Base-by-base conservation (phyloP, 495 filamentous ascomycete species). In the Beverwykella pulmonaria region DNA sequence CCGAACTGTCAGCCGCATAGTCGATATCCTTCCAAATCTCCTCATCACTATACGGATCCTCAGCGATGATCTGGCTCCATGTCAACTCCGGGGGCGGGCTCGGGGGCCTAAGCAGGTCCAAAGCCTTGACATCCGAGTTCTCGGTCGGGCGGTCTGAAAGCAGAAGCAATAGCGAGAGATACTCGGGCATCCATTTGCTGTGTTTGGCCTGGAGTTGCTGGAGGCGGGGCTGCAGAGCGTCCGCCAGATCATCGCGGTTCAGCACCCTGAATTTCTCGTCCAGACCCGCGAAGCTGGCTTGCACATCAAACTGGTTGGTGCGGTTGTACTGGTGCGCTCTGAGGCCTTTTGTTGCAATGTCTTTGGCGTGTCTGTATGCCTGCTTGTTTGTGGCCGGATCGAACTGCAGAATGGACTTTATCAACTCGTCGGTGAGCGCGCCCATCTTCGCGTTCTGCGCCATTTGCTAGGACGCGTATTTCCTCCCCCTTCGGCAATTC, bases 301-400 rank as follows among this genome's bases (percentile, higher is more conserved):
- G 77, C 14, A 97, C 86, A 30, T 91, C 91, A 74, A 97, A 98
- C 71, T 95, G 93, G 78, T 97, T 94, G 0, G 88, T 91, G 34
- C 92, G 86, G 22, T 79, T 80, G 79, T 89, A 88, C 36, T 78
- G 82, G 56, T 88, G 81, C 36, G 86, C 77, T 58, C 82, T 81
- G 39, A 93, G 74, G 41, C 74, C 81, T 15, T 80, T 82, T 0
- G 82, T 78, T n/a, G 81, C 79, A 19, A 63, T 36, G 12, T 78
- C 88, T 79, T 71, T 82, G 74, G 77, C 75, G 5, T 75, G 69
- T 66, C 82, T 79, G 77, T 85, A 86, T 2, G 66, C 69, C 25
- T 65, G 65, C 34, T 26, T 52, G 59, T 71, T 68, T 6, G 55
- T 59, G 4, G 39, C 55, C 2, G 64, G 69, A 30, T 77, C 71